Evolutionary conservation across 1,284 basidiomycete genomes (phyloP).

Genomic region (Fistulinella cinereoalba): DNA sequence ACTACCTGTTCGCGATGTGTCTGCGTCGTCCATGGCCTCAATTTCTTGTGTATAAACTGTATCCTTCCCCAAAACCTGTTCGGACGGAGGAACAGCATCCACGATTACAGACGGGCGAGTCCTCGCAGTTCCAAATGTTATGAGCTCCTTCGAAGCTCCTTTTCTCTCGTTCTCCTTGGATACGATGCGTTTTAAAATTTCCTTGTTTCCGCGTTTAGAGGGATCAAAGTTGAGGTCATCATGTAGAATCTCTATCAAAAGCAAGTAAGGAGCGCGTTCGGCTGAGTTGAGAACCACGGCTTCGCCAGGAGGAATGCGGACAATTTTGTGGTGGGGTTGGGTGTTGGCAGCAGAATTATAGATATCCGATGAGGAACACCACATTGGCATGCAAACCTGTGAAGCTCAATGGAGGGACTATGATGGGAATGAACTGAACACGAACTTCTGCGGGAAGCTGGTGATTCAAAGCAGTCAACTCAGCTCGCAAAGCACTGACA

Average conservation of each 20-base stretch:
- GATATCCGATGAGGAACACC: conserved; percentile 79
- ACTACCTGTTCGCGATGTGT: conserved; percentile 29
- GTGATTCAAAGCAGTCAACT: conserved; percentile 94
- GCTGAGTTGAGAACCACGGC: conserved; percentile 98
- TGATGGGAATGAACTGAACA: conserved; percentile 9
- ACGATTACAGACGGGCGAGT: conserved; percentile 24
- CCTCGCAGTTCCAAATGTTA: conserved; percentile 40
- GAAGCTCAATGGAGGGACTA: conserved; percentile 8
- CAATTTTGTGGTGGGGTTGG: conserved; percentile 88
- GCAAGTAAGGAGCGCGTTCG: conserved; percentile 90
- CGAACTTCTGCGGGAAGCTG: conserved; percentile 89
- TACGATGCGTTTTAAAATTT: conserved; percentile 82
- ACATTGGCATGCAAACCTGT: conserved; percentile 95
- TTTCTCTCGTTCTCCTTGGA: conserved; percentile 63
- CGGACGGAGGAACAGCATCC: conserved; percentile 20
- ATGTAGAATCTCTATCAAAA: conserved; percentile 90
- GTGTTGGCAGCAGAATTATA: conserved; percentile 40
- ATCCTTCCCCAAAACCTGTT: conserved; percentile 30
- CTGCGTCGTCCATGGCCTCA: conserved; percentile 13
- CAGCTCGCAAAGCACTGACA: conserved; percentile 92
- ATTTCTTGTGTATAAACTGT: conserved; percentile 20
- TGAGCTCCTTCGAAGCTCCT: conserved; percentile 53
- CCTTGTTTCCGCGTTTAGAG: conserved; percentile 77
- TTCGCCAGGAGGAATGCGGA: conserved; percentile 96
- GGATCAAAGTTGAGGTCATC: conserved; percentile 96